Evolutionary conservation across 768 basidiomycete genomes (phyloP), one percentile per base, ranked within the genome.

Genomic region (Rhizopogon vesiculosus): DNA sequence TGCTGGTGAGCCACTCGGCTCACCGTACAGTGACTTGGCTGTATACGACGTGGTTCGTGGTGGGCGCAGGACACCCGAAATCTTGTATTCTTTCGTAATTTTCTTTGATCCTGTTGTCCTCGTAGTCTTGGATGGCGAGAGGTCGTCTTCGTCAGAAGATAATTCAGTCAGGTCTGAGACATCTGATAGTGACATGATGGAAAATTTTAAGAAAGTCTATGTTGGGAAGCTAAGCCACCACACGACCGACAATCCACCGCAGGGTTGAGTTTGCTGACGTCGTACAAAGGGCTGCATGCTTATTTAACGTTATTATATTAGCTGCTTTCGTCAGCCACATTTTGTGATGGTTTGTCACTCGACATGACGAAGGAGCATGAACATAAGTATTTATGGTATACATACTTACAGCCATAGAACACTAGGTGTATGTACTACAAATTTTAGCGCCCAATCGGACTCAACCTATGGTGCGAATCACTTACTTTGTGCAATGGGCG

Each of bases 111-210:
- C 53, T 35, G 56, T 61, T 56, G 65, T 58, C 60, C 65, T 63
- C 28, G 64, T 59, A 19, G 58, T 63, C 39, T 59, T 63, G 7
- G 63, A 40, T 9, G 67, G 66, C 3, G 66, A 68, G 22, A 63
- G 56, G 43, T 74, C 70, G 1, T 72, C 73, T 9, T 78, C 78
- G 19, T 72, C 69, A 7, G 68, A 70, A 4, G 75, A 75, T 38
- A 80, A 61, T 43, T 80, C 79, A 18, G 79, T 80, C 42, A 81
- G 65, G 51, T 79, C 77, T 3, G 80, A 81, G 41, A 67, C 51
- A 51, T 77, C 75, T n/a, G 72, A 74, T 31, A 72, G 60, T 31
- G 72, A 70, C 70, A 74, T 73, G 48, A 46, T 57, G 35, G 12
- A 13, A 12, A 38, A 2, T 12, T 8, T 8, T 13, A 5, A 39